Conservation (phyloP, 2,329 filamentous ascomycete genomes). For the Fusarium begoniae region DNA sequence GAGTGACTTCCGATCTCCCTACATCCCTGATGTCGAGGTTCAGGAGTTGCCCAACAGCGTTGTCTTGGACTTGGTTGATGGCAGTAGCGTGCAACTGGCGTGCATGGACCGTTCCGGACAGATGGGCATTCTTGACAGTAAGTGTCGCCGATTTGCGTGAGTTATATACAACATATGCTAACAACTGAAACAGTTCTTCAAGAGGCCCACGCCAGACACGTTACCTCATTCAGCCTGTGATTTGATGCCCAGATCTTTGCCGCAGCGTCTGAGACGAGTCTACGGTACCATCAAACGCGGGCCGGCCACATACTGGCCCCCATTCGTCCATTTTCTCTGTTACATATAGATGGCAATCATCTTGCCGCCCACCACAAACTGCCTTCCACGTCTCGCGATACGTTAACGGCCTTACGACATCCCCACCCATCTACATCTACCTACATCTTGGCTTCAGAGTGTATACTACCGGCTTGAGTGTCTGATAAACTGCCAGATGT, state of each 20-base stretch:
- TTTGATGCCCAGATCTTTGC: neutral
- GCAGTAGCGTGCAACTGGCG: constrained; percentile 69
- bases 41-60: constrained; percentile 93
- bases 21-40: constrained; percentile 86
- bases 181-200: constrained; percentile 43
- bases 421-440: neutral
- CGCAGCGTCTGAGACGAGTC: neutral
- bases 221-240: constrained; percentile 46
- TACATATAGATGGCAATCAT: constrained; percentile 23
- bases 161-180: neutral
- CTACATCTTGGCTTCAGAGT: constrained; percentile 18
- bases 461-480: constrained; percentile 19
- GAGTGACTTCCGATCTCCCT: constrained; percentile 81
- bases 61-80: constrained; percentile 67
- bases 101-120: constrained; percentile 71
- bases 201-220: constrained; percentile 50
- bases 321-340: constrained; percentile 9
- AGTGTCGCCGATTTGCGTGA: constrained; percentile 43
- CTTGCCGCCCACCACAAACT: constrained; percentile 4
- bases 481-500: constrained; percentile 10
- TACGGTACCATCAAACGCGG: neutral
- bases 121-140: constrained; percentile 62
- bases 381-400: constrained; percentile 20
- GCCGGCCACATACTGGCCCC: neutral
- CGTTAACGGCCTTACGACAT: constrained; percentile 33